A percentile compares a stretch with the other conserved stretches of the same genome.
phyloP scores from a whole-genome alignment of 2,329 filamentous ascomycete species.

The Helotiales sp. region DNA sequence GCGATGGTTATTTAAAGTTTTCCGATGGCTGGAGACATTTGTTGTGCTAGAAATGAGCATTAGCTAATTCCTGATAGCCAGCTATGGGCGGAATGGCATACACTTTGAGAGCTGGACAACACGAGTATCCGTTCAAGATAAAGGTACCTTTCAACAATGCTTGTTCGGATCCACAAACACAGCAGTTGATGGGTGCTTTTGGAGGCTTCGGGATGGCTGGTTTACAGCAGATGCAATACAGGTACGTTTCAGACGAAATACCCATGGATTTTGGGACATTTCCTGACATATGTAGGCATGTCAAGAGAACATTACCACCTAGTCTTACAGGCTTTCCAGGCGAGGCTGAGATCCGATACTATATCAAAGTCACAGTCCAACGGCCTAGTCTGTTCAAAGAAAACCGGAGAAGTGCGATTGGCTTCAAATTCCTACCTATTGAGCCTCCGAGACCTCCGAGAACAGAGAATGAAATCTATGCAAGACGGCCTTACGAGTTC shows the following conservation, averaged over 20 bases:
- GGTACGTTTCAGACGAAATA: no score
- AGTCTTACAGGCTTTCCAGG: slow-evolving; percentile 84
- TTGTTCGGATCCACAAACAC: slow-evolving; percentile 51
- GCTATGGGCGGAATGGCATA: slow-evolving; percentile 42
- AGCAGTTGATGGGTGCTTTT: slow-evolving; percentile 44
- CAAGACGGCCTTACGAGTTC: slow-evolving; percentile 67
- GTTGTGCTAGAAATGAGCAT: no score
- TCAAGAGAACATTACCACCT: slow-evolving; percentile 84
- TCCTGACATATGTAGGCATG: no score
- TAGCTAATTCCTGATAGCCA: no score
- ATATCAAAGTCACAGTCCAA: slow-evolving; percentile 91
- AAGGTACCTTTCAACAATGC: slow-evolving; percentile 77
- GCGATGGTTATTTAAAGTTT: no score
- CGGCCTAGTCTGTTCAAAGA: slow-evolving; percentile 88
- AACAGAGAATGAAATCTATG: slow-evolving; percentile 78
- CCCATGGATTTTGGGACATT: no score
- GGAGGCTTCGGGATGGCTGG: slow-evolving; percentile 63
- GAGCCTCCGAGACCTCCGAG: slow-evolving; percentile 75
- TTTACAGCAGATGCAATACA: slow-evolving; percentile 62
- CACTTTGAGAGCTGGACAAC: slow-evolving; percentile 66
- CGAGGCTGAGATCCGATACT: slow-evolving; percentile 90
- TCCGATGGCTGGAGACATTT: no score
- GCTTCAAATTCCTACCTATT: slow-evolving; percentile 88
- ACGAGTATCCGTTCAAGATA: slow-evolving; percentile 77
- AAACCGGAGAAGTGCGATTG: slow-evolving; percentile 70